These are phyloP conservation scores for Decorospora gaudefroyi DNA, from an alignment of 2,329 filamentous ascomycete species.

Conservation along the genomic window DNA sequence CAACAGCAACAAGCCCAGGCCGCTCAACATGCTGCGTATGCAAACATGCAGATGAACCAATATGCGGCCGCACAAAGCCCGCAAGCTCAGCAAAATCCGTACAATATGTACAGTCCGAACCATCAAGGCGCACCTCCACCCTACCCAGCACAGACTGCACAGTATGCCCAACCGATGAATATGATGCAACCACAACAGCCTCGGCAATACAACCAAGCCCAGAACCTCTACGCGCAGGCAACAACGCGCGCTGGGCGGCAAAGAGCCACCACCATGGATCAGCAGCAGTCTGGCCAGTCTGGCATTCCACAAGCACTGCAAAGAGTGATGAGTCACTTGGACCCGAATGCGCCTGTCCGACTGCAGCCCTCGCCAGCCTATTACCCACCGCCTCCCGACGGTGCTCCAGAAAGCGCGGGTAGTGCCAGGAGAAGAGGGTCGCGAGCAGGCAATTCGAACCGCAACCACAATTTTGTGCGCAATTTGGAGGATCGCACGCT, in stretches of 20 bases:
- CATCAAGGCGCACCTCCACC: slow-evolving; percentile 75
- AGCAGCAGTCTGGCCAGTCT: slow-evolving; percentile 85
- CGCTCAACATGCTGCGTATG: slow-evolving; percentile 68
- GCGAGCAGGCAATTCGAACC: slow-evolving; percentile 63
- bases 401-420: slow-evolving; percentile 68
- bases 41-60: slow-evolving; percentile 62
- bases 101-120: slow-evolving; percentile 73
- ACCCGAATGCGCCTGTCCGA: slow-evolving; percentile 90
- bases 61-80: slow-evolving; percentile 53
- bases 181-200: slow-evolving; percentile 47
- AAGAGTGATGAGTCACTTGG: slow-evolving; percentile 91
- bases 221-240: slow-evolving; percentile 74
- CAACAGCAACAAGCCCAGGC: slow-evolving; percentile 61
- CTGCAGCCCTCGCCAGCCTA: slow-evolving; percentile 95
- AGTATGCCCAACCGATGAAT: slow-evolving; percentile 61
- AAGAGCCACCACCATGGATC: slow-evolving; percentile 94
- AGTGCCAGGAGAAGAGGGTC: slow-evolving; percentile 75
- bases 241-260: slow-evolving; percentile 79
- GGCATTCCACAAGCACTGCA: slow-evolving; percentile 93
- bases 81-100: slow-evolving; percentile 66
- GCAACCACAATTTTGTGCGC: slow-evolving; percentile 86
- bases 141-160: slow-evolving; percentile 71
- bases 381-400: slow-evolving; percentile 89
- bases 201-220: slow-evolving; percentile 61
- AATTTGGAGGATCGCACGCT: slow-evolving; percentile 92